Evolutionary conservation across 1,284 basidiomycete genomes (phyloP).

Genomic region (Anthracocystis panici-leucophaei): DNA sequence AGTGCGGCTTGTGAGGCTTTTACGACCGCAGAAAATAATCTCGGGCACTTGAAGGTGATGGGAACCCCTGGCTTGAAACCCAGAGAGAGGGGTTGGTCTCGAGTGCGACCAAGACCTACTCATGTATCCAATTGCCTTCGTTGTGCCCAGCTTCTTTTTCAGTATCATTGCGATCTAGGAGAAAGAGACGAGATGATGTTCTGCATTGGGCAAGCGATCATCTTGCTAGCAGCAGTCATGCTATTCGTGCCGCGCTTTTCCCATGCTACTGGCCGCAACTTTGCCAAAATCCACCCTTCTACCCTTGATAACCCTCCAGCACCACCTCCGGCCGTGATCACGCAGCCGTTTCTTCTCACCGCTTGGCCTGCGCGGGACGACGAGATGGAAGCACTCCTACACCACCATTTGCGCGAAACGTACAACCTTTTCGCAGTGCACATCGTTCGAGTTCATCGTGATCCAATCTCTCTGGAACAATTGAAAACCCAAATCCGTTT

Average conservation of each 20-base stretch:
- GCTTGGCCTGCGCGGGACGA: not conserved
- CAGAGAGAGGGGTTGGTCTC: no score
- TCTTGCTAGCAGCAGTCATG: not conserved
- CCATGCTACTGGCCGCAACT: not conserved
- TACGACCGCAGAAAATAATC: no score
- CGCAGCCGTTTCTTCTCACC: not conserved
- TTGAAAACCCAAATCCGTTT: not conserved
- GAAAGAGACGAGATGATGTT: no score
- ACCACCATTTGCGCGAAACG: not conserved
- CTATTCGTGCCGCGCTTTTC: not conserved
- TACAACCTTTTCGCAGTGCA: not conserved
- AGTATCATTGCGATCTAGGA: no score
- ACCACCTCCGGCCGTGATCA: not conserved
- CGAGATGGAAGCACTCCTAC: not conserved
- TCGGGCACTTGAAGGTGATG: no score
- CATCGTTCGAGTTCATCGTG: not conserved
- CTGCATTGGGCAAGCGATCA: no score
- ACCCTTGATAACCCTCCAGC: not conserved
- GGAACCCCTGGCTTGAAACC: no score
- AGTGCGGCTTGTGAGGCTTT: no score
- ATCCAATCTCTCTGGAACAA: not conserved
- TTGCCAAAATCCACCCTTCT: not conserved
- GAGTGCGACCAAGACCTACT: no score
- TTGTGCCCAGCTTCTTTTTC: no score
- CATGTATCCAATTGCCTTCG: no score